A percentile compares a stretch with the other conserved stretches of the same genome.
These are phyloP conservation scores for Talinum fruticosum DNA, from an alignment of 148 eudicot genomes.

Conservation along the genomic window DNA sequence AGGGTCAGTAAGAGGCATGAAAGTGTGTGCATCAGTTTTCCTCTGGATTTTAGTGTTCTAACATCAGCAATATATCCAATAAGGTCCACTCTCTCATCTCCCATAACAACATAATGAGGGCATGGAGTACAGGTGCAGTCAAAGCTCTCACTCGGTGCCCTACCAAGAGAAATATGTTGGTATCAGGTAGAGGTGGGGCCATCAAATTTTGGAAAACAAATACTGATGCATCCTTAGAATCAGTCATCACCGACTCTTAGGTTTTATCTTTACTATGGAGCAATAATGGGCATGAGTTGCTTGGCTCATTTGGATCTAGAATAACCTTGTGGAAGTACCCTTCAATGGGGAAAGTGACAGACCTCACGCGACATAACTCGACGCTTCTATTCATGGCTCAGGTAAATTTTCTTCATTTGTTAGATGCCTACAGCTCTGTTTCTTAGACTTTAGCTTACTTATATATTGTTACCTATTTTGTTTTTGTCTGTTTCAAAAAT, in stretches of 20 bases:
- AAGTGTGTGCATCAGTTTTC: too few species aligned
- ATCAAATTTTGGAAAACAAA: slow-evolving; percentile 86
- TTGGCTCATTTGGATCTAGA: slow-evolving; percentile 77
- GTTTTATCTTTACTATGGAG: slow-evolving; percentile 77
- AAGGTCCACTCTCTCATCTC: too few species aligned
- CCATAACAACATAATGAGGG: too few species aligned
- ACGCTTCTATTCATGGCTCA: slow-evolving; percentile 80
- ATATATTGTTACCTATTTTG: neutral
- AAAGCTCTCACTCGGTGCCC: slow-evolving; percentile 92
- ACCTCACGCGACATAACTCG: slow-evolving; percentile 78
- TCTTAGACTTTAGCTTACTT: neutral
- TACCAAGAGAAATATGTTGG: slow-evolving; percentile 69
- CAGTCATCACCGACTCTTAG: slow-evolving; percentile 74
- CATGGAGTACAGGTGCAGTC: slow-evolving; percentile 74
- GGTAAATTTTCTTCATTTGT: slow-evolving; percentile 28
- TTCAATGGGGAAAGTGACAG: slow-evolving; percentile 69
- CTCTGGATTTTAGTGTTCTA: too few species aligned
- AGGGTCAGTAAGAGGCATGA: too few species aligned
- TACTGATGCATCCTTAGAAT: slow-evolving; percentile 75
- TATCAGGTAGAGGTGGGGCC: slow-evolving; percentile 77
- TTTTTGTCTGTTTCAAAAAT: neutral
- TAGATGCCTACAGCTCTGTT: neutral
- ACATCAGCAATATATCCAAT: too few species aligned
- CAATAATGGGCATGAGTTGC: slow-evolving; percentile 67
- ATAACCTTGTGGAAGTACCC: slow-evolving; percentile 87